phyloP scores from a whole-genome alignment of 805 yeast genomes.

The Zygotorulaspora chibaensis region DNA sequence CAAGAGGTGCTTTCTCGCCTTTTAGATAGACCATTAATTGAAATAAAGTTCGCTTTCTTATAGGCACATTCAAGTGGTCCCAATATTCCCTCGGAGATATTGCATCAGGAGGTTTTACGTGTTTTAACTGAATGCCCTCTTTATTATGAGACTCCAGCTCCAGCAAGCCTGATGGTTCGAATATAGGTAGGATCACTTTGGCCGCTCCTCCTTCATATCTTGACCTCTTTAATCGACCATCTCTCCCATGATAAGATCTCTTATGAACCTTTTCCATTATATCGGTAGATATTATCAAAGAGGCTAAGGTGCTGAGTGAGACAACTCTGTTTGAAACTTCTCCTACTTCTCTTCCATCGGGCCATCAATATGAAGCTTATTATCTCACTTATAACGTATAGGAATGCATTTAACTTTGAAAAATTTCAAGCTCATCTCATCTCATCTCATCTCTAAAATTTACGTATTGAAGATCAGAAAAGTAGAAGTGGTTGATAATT shows the following conservation, averaged over 20 bases:
- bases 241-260: neutral
- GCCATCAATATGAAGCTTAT: neutral
- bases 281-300: neutral
- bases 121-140: constrained; percentile 37
- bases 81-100: constrained; percentile 24
- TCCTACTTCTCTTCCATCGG: no score
- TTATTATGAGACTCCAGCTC: constrained; percentile 39
- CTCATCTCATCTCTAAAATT: constrained; percentile 18
- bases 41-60: constrained; percentile 21
- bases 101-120: constrained; percentile 38
- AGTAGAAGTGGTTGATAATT: no score
- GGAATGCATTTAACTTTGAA: neutral
- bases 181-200: constrained; percentile 24
- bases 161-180: constrained; percentile 41
- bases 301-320: no score
- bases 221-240: constrained; percentile 3
- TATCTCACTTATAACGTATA: neutral
- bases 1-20: constrained; percentile 23
- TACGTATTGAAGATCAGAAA: no score
- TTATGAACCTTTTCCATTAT: constrained; percentile 16
- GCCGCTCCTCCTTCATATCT: constrained; percentile 4
- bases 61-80: constrained; percentile 17
- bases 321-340: no score
- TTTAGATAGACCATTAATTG: constrained; percentile 32
- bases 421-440: constrained; percentile 18